Evolutionary conservation across 345 rosid genomes (phyloP).

Genomic region (Eucalyptus curtisii): DNA sequence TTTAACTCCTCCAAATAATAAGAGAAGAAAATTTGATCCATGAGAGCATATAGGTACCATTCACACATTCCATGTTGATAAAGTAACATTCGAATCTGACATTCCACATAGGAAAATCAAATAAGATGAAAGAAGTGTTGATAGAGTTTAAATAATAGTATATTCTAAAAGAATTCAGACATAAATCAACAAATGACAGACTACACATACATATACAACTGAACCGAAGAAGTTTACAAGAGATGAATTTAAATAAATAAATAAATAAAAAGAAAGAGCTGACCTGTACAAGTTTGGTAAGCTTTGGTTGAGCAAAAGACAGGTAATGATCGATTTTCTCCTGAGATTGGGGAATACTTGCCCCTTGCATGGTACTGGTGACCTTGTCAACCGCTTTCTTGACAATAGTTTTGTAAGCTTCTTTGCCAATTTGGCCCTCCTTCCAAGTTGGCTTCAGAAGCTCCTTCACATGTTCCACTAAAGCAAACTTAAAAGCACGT

Average conservation of each 20-base stretch:
- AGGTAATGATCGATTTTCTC: constrained; percentile 88
- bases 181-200: not conserved
- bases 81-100: not conserved
- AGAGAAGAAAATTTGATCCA: not conserved
- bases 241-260: not conserved
- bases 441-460: constrained; percentile 88
- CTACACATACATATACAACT: not conserved
- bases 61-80: not conserved
- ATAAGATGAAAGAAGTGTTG: not conserved
- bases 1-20: not conserved
- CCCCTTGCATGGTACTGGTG: constrained; percentile 56
- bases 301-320: constrained; percentile 72
- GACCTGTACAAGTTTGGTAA: constrained; percentile 92
- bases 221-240: not conserved
- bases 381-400: constrained; percentile 97
- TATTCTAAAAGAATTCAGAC: not conserved
- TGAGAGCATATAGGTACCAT: not conserved
- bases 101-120: not conserved
- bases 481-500: constrained; percentile 82
- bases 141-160: not conserved
- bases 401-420: constrained; percentile 83
- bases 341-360: constrained; percentile 78
- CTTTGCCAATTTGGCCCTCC: constrained; percentile 87
- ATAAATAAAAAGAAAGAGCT: not conserved
- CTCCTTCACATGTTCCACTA: constrained; percentile 86